phyloP scores from a whole-genome alignment of 768 basidiomycete genomes.

The Boletus edulis region DNA sequence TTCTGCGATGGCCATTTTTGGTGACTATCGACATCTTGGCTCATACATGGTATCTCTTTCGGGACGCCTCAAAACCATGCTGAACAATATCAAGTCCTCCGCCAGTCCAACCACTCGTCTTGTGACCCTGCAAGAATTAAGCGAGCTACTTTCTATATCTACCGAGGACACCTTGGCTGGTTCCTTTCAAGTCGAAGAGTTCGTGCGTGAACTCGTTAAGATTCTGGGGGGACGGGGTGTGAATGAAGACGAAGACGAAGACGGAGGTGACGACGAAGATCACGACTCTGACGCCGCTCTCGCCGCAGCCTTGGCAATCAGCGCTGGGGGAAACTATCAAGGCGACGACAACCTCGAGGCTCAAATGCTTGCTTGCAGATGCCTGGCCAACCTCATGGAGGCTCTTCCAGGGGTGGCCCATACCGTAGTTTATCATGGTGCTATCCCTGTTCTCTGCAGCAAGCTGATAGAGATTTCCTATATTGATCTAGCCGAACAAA shows the following conservation, averaged over 20 bases:
- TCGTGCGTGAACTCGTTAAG: constrained; percentile 87
- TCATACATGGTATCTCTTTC: constrained; percentile 92
- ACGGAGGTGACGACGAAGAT: constrained; percentile 61
- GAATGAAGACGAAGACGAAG: constrained; percentile 71
- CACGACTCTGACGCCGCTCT: constrained; percentile 85
- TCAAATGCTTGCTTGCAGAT: constrained; percentile 93
- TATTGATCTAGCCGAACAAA: constrained; percentile 98
- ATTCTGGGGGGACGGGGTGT: constrained; percentile 81
- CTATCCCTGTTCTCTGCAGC: constrained; percentile 95
- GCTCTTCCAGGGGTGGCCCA: constrained; percentile 98
- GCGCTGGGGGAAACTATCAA: constrained; percentile 62
- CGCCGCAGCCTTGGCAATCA: constrained; percentile 84
- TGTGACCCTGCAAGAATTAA: constrained; percentile 89
- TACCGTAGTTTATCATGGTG: constrained; percentile 97
- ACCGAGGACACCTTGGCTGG: constrained; percentile 96
- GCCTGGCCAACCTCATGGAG: constrained; percentile 97
- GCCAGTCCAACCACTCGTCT: constrained; percentile 86
- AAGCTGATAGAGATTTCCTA: constrained; percentile 97
- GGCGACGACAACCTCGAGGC: constrained; percentile 90
- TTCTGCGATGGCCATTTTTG: constrained; percentile 76
- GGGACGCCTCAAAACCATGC: constrained; percentile 84
- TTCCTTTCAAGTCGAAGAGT: constrained; percentile 92
- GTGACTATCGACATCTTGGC: constrained; percentile 84
- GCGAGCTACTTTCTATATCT: constrained; percentile 92
- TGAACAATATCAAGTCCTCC: constrained; percentile 82